phyloP scores from a whole-genome alignment of 805 yeast genomes.

The Kuraishia ogatae region DNA sequence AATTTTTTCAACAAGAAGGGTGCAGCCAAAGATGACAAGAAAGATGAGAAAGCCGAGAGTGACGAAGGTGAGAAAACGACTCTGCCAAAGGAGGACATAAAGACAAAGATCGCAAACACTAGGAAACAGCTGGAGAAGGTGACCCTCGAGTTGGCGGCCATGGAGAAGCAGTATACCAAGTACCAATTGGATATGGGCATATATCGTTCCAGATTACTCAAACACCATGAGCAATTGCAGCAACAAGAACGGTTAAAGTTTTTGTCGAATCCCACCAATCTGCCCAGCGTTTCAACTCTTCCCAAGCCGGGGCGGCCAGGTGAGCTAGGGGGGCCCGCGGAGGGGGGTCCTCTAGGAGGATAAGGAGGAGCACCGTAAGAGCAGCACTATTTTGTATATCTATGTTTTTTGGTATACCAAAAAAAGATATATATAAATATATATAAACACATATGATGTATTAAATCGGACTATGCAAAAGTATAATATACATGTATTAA shows the following conservation, averaged over 20 bases:
- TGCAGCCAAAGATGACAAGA: slow-evolving; percentile 6
- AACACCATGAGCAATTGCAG: slow-evolving; percentile 23
- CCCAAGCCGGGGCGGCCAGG: slow-evolving; percentile 5
- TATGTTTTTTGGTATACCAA: no score
- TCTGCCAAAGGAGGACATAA: slow-evolving; percentile 5
- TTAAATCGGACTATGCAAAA: no score
- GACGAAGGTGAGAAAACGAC: slow-evolving; percentile 1
- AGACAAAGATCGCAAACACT: slow-evolving; percentile 4
- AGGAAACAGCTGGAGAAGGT: slow-evolving; percentile 13
- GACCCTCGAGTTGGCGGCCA: slow-evolving; percentile 7
- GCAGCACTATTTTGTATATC: no score
- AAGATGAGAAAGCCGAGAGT: slow-evolving; percentile 5
- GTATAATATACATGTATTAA: slow-evolving; percentile 9
- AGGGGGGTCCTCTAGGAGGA: no score
- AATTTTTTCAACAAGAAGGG: slow-evolving; percentile 12
- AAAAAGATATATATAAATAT: slow-evolving; percentile 16
- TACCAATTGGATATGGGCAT: slow-evolving; percentile 32
- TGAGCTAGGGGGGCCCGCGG: no score
- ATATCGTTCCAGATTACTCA: slow-evolving; percentile 30
- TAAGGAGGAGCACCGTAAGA: no score
- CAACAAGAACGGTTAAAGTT: slow-evolving; percentile 20
- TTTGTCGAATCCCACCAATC: slow-evolving; percentile 18
- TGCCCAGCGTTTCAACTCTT: slow-evolving; percentile 19
- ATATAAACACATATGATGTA: no score
- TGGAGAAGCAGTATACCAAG: slow-evolving; percentile 25